These are phyloP conservation scores for Kazachstania africana DNA, from an alignment of 805 yeast genomes.

Conservation along the genomic window DNA sequence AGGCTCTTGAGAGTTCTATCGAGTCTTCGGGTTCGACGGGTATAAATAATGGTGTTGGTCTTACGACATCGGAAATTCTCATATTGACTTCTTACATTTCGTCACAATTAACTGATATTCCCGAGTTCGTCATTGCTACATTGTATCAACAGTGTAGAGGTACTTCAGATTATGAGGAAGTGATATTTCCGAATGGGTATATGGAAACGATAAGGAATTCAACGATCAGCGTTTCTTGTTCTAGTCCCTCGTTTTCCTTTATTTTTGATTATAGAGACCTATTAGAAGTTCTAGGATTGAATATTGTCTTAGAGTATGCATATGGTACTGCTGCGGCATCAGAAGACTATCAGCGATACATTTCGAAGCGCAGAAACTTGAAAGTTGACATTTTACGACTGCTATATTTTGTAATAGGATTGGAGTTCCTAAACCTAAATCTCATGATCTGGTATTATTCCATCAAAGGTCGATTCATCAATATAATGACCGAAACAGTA, in stretches of 20 bases:
- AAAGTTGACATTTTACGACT: constrained; percentile 12
- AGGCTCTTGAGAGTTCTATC: constrained; percentile 13
- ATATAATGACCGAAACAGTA: constrained; percentile 11
- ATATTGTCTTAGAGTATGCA: constrained; percentile 22
- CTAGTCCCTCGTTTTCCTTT: constrained; percentile 9
- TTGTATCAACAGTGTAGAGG: constrained; percentile 21
- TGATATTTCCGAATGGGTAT: too few relatives aligned
- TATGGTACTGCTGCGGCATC: constrained; percentile 5
- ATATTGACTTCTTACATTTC: constrained; percentile 20
- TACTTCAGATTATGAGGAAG: too few relatives aligned
- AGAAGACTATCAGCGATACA: constrained; percentile 7
- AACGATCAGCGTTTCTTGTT: constrained; percentile 7
- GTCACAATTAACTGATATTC: constrained; percentile 14
- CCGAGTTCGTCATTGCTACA: constrained; percentile 17
- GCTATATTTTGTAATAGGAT: constrained; percentile 7
- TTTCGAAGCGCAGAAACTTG: constrained; percentile 4
- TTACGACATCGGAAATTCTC: constrained; percentile 22
- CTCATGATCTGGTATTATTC: constrained; percentile 18
- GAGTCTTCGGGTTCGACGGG: constrained; percentile 15
- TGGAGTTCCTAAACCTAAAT: constrained; percentile 7
- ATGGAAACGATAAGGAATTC: constrained; percentile 4
- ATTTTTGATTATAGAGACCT: constrained; percentile 21
- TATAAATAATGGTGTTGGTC: constrained; percentile 20
- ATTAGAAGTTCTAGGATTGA: constrained; percentile 15
- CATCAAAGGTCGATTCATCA: constrained; percentile 16